Evolutionary conservation across 345 rosid genomes (phyloP), one percentile per base, ranked within the genome.

Genomic region (Lagerstroemia speciosa): DNA sequence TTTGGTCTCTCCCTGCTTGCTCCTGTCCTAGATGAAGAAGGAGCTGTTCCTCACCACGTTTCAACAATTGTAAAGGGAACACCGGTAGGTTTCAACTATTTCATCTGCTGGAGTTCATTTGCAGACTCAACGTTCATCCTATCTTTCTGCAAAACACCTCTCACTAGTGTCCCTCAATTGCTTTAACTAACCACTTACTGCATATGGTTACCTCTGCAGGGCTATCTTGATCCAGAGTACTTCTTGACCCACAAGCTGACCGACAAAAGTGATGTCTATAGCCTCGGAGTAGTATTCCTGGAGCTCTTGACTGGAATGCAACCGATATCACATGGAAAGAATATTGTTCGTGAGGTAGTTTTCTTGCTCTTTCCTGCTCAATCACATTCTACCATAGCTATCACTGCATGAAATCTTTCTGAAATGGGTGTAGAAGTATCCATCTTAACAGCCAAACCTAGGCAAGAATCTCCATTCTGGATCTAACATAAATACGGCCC

Each of bases 221-320:
- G 98, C 66, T 87, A 89, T 75, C 88, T 90, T 31, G 97, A 93
- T 80, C 97, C 96, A n/a, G 96, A 93, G 72, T 93, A 93, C 78
- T 89, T 93, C 76, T 71, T 90, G 82, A 93, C 98, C 1, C 93
- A 78, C 75, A 85, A 87, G 81, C 73, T 93, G 80, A 93, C 98
- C 0, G 97, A 93, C 75, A 93, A 93, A 75, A 90, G 97, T 74
- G 97, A 93, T 72, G 96, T 90, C 57, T 93, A 89, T 71, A 93
- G 98, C 78, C 91, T 93, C 19, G 98, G 97, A 67, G 86, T 93
- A 31, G 98, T 93, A 65, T 83, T 93, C 76, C 72, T 93, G 73
- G 96, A 89, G 91, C 85, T 91, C 61, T 79, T 85, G 82, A 93
- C 97, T 3, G 96, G 97, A 34, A 90, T 87, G 98, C 93, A 81